phyloP scores from a whole-genome alignment of 2,329 filamentous ascomycete genomes.

The Botryotinia narcissicola region DNA sequence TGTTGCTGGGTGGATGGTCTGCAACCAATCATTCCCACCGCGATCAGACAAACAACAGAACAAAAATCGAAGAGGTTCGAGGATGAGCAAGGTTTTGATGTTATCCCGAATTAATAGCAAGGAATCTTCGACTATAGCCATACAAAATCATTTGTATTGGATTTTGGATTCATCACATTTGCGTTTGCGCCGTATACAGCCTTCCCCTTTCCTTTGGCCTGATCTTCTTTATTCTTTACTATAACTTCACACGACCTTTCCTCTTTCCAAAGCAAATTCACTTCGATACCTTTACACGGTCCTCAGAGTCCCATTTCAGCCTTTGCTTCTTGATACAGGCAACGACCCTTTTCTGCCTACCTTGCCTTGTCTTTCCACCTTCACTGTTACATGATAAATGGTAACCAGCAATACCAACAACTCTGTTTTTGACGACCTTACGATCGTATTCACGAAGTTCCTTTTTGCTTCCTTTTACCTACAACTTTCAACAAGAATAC shows the following conservation, averaged over 20 bases:
- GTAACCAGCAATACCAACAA: background rate
- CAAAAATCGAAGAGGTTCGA: constrained; percentile 7
- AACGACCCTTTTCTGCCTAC: background rate
- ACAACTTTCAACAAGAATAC: background rate
- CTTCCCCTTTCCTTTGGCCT: constrained; percentile 8
- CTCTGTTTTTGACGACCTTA: constrained; percentile 11
- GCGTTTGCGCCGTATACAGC: background rate
- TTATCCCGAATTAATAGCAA: background rate
- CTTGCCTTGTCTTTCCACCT: background rate
- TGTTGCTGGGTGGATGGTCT: constrained; percentile 22
- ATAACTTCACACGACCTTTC: background rate
- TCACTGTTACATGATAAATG: background rate
- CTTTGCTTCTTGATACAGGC: background rate
- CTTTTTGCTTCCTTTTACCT: constrained; percentile 12
- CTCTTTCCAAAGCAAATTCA: background rate
- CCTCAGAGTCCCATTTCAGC: constrained; percentile 1
- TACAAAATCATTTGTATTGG: background rate
- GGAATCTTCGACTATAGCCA: background rate
- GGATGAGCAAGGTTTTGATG: constrained; percentile 8
- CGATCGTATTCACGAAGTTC: background rate
- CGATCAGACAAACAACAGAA: constrained; percentile 17
- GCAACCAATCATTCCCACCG: constrained; percentile 19
- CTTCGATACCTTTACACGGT: constrained; percentile 5
- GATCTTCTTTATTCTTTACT: background rate
- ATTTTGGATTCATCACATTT: background rate